A percentile compares a stretch with the other conserved stretches of the same genome.
Conservation (phyloP, 2,329 filamentous ascomycete species). For the Ustulina deusta region DNA sequence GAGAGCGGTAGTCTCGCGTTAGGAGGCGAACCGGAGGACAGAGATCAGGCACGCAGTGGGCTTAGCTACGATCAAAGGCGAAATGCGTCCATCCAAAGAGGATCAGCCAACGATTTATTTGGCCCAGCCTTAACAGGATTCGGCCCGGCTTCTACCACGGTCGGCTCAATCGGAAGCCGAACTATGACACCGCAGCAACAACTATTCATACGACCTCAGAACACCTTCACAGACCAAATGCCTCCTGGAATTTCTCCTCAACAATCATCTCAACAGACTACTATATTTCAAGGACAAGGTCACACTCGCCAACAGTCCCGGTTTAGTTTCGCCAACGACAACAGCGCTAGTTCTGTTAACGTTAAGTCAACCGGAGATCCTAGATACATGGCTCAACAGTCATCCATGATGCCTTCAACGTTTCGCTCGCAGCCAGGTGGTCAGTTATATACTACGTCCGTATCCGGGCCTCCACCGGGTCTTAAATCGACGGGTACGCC, state of each 20-base stretch:
- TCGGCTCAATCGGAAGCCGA: slow-evolving; percentile 73
- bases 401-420: slow-evolving; percentile 82
- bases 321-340: slow-evolving; percentile 88
- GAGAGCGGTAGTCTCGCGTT: slow-evolving; percentile 88
- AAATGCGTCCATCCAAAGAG: slow-evolving; percentile 78
- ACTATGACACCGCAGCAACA: slow-evolving; percentile 83
- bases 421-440: slow-evolving; percentile 71
- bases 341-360: slow-evolving; percentile 68
- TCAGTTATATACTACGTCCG: slow-evolving; percentile 84
- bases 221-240: slow-evolving; percentile 70
- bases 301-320: slow-evolving; percentile 88
- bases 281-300: slow-evolving; percentile 69
- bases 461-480: slow-evolving; percentile 93
- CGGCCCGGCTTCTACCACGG: slow-evolving; percentile 61
- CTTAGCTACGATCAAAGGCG: slow-evolving; percentile 69
- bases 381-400: slow-evolving; percentile 85
- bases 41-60: slow-evolving; percentile 66
- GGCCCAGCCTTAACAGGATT: slow-evolving; percentile 66
- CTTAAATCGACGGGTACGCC: slow-evolving; percentile 95
- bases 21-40: slow-evolving; percentile 91
- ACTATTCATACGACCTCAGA: slow-evolving; percentile 75
- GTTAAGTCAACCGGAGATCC: slow-evolving; percentile 84
- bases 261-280: slow-evolving; percentile 59
- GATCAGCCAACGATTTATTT: slow-evolving; percentile 65
- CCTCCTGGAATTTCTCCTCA: slow-evolving; percentile 68